Evolutionary conservation across 1,139 yeast genomes (phyloP).

Genomic region (Diutina catenulata): DNA sequence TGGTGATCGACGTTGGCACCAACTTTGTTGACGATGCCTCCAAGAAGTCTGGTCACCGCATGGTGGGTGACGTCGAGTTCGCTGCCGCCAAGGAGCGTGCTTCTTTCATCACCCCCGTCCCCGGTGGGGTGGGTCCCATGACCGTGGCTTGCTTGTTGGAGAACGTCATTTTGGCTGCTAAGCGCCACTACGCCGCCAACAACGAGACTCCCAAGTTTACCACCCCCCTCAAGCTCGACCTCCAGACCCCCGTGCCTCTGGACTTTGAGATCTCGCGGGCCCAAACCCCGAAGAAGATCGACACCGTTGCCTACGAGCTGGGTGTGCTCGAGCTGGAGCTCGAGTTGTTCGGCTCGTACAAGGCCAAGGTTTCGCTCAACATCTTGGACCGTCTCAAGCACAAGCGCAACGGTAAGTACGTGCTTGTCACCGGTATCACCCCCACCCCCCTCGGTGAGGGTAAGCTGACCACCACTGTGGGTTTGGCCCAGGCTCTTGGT

Average conservation of each 20-base stretch:
- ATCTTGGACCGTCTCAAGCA: constrained; percentile 12
- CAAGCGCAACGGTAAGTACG: constrained; percentile 63
- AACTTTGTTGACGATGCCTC: constrained; percentile 67
- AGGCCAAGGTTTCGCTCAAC: constrained; percentile 65
- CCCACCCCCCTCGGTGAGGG: constrained; percentile 99
- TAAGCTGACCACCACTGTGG: constrained; percentile 93
- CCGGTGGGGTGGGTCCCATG: constrained; percentile 99
- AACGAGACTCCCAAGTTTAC: constrained; percentile 35
- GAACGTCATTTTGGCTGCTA: constrained; percentile 78
- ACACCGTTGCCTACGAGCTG: constrained; percentile 71
- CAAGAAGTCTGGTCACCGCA: constrained; percentile 70
- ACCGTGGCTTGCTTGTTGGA: constrained; percentile 92
- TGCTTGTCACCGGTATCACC: constrained; percentile 92
- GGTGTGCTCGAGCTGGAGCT: constrained; percentile 76
- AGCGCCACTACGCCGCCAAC: constrained; percentile 24
- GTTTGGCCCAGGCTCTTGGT: constrained; percentile 91
- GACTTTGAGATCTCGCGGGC: constrained; percentile 88
- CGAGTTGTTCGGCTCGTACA: constrained; percentile 84
- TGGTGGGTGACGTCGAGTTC: constrained; percentile 93
- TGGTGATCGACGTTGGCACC: constrained; percentile 94
- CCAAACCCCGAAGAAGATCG: constrained; percentile 78
- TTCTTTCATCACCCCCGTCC: constrained; percentile 84
- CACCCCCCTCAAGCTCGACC: constrained; percentile 48
- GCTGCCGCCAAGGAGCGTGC: constrained; percentile 44
- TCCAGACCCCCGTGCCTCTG: constrained; percentile 78